Evolutionary conservation across 169 alveolate species (phyloP).

Genomic region (Eimeria brunetti): DNA sequence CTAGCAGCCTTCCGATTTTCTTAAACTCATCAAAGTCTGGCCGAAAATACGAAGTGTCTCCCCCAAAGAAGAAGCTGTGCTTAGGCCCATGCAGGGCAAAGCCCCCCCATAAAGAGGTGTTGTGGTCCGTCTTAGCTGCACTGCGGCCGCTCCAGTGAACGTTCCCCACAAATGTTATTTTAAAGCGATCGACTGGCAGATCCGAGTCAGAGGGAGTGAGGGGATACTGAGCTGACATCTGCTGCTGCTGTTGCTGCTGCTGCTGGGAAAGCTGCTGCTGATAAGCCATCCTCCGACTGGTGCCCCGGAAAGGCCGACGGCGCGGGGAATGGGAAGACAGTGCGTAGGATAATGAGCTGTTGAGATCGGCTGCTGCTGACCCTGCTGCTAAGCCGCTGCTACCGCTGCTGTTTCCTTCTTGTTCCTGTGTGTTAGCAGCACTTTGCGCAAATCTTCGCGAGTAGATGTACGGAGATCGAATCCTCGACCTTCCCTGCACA

Average conservation of each 20-base stretch:
- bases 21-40: slow-evolving; percentile 56
- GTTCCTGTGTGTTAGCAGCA: too few species aligned
- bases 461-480: background rate
- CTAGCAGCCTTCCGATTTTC: slow-evolving; percentile 46
- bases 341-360: too few species aligned
- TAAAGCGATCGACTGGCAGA: slow-evolving; percentile 14
- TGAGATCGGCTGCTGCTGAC: background rate
- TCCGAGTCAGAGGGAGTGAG: background rate
- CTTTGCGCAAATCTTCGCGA: background rate
- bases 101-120: slow-evolving; percentile 73
- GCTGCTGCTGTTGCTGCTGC: slow-evolving; percentile 26
- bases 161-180: slow-evolving; percentile 27
- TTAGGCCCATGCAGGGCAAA: slow-evolving; percentile 56
- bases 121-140: slow-evolving; percentile 68
- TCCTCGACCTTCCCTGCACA: background rate
- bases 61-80: slow-evolving; percentile 68
- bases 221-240: background rate
- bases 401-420: too few species aligned
- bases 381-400: background rate
- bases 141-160: slow-evolving; percentile 72
- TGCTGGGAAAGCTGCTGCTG: background rate
- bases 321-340: too few species aligned
- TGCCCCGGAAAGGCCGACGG: too few species aligned
- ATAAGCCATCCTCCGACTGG: too few species aligned
- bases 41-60: slow-evolving; percentile 54